Percentiles rank a stretch among this genome's conserved stretches.
phyloP scores from a whole-genome alignment of 176 grass and related monocot species.

The Cocos nucifera region DNA sequence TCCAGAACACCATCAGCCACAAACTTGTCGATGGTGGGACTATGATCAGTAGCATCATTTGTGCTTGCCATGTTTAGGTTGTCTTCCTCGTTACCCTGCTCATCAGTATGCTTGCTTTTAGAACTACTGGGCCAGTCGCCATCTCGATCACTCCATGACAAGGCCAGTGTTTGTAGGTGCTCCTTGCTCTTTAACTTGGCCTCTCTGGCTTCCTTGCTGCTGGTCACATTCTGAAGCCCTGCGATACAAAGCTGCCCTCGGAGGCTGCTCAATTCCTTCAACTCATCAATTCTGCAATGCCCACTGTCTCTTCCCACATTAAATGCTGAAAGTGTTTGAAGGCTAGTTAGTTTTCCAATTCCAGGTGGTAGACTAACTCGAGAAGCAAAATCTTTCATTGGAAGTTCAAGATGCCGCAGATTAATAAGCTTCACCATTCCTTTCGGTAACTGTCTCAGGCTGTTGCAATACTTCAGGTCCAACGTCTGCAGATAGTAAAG shows the following conservation, averaged over 20 bases:
- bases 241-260: neutral
- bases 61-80: too few species aligned
- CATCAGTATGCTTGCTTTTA: too few species aligned
- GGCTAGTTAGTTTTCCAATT: neutral
- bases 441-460: neutral
- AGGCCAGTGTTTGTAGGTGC: constrained; percentile 14
- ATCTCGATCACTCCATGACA: constrained; percentile 20
- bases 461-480: neutral
- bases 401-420: constrained; percentile 6
- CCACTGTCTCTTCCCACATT: neutral
- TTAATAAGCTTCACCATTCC: constrained; percentile 21
- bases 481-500: constrained; percentile 12
- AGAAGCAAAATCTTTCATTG: neutral
- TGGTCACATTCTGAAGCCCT: neutral
- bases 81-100: too few species aligned
- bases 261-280: constrained; percentile 8
- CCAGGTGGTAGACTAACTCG: neutral
- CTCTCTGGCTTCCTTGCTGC: neutral
- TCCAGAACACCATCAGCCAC: constrained; percentile 13
- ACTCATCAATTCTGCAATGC: neutral
- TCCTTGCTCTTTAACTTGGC: neutral
- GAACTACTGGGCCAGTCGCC: neutral
- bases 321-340: neutral
- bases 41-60: too few species aligned
- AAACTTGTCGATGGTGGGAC: neutral